Conservation (phyloP, 2,329 filamentous ascomycete genomes). For the Coleophoma cylindrospora region DNA sequence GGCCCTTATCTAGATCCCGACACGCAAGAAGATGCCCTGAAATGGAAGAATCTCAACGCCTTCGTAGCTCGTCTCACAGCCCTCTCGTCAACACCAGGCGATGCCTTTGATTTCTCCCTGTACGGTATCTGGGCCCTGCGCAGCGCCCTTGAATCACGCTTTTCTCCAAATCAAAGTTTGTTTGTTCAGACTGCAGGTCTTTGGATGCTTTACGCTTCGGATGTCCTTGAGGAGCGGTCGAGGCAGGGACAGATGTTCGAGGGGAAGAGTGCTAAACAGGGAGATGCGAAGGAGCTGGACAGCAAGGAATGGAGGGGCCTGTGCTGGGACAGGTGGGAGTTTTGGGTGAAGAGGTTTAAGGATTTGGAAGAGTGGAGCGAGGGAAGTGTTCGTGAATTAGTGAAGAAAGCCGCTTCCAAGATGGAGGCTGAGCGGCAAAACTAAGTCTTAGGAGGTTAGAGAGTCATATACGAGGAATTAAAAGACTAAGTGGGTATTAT, state of each 20-base stretch:
- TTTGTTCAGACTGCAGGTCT: not conserved
- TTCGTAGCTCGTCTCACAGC: not conserved
- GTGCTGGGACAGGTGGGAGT: not conserved
- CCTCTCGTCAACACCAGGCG: not conserved
- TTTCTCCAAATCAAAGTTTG: not conserved
- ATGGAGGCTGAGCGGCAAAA: no score
- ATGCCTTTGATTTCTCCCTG: not conserved
- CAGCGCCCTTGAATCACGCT: not conserved
- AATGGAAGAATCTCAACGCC: not conserved
- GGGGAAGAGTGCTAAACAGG: not conserved
- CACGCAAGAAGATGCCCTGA: no score
- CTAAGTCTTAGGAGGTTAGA: no score
- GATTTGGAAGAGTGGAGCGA: no score
- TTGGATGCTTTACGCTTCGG: not conserved
- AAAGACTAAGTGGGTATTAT: no score
- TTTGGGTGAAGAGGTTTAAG: not conserved
- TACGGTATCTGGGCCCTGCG: not conserved
- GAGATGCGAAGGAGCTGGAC: not conserved
- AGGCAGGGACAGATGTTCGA: not conserved
- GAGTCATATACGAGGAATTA: no score
- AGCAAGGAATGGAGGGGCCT: not conserved
- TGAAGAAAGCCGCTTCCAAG: no score
- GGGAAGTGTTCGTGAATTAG: no score
- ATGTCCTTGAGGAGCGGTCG: not conserved
- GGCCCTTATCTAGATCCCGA: no score